Evolutionary conservation across 1,284 basidiomycete genomes (phyloP), one percentile per base, ranked within the genome.

Genomic region (Trametes hirsuta): DNA sequence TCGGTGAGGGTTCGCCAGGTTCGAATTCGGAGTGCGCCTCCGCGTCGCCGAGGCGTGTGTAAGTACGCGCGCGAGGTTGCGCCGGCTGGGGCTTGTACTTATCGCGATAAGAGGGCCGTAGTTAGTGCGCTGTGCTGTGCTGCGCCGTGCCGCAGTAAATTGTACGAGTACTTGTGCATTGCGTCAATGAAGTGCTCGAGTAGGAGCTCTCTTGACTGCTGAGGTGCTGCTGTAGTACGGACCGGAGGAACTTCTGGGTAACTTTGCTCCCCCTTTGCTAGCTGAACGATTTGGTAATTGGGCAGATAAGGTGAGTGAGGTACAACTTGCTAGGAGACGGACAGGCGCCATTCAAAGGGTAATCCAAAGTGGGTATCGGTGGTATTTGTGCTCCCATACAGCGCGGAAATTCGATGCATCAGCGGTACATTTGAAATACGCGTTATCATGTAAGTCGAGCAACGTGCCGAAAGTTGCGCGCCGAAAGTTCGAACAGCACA

Each of bases 21-120:
- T 18, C 18, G 52, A 18, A 36, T 30, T 30, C 55, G 55, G 55
- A 44, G 21, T 49, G 35, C 42, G 36, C 39, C 18, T 21, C 55
- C 55, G 55, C 15, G 34, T 6, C 9, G 30, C 46, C 40, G 45
- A 47, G n/a, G 18, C 36, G 36, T 12, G 40, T 22, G 37, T 25
- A 22, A 39, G 30, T 39, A 18, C 18, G 35, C 34, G 18, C 24
- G 55, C 55, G 55, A 57, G 47, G 48, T 46, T 57, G 48, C 21
- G 48, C 55, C 55, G 37, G 18, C 10, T 12, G 36, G 36, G 10
- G 11, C 47, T 18, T 21, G 40, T 46, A 40, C 35, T 49, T 22
- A 51, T 46, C 35, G 35, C 48, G 42, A 57, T 45, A 57, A 51
- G 48, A 42, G 22, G 45, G 40, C 1, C 18, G 18, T 18, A 18